Evolutionary conservation across 768 basidiomycete genomes (phyloP), one percentile per base, ranked within the genome.

Genomic region (Boletus coccyginus): DNA sequence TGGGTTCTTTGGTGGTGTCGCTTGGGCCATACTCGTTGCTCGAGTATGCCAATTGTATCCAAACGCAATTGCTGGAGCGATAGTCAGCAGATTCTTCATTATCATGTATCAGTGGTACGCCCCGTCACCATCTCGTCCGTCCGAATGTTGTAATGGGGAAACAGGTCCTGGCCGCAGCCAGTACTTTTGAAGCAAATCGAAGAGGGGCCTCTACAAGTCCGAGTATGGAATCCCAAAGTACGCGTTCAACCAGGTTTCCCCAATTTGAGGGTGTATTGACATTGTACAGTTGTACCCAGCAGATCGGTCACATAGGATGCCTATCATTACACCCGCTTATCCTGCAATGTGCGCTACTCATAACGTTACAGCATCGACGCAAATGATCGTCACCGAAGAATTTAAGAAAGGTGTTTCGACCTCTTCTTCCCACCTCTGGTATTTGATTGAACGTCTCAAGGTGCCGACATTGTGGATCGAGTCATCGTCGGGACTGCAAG

Each of bases 261-360:
- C 1, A n/a, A 31, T 24, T 13, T 0, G 8, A 29, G 19, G 3
- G 7, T 13, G 21, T 13, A 17, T 50, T 66, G 10, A 67, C 44
- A 19, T 13, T 48, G n/a, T 39, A 21, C 56, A 95, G 90, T 72
- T 97, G 52, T 98, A 96, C 71, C 94, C 94, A 6, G 84, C 84
- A 57, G 94, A 98, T 72, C 81, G 91, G 55, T 83, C 91, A n/a
- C 97, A 99, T 74, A 83, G 93, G 62, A 98, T 98, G 97, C 97
- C 97, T 13, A 98, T 99, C 66, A 98, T 99, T 64, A 99, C 97
- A 2, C 97, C 97, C 4, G 95, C 97, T 12, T 99, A 98, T 73
- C 97, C 97, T 45, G 88, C 96, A 7, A 99, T 99, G 96, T 98
- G 96, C 71, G 85, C 96, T 27, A 99, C 97, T 17, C 97, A 99